Evolutionary conservation across 179 eudicot genomes (phyloP).

Genomic region (Corrigiola litoralis): DNA sequence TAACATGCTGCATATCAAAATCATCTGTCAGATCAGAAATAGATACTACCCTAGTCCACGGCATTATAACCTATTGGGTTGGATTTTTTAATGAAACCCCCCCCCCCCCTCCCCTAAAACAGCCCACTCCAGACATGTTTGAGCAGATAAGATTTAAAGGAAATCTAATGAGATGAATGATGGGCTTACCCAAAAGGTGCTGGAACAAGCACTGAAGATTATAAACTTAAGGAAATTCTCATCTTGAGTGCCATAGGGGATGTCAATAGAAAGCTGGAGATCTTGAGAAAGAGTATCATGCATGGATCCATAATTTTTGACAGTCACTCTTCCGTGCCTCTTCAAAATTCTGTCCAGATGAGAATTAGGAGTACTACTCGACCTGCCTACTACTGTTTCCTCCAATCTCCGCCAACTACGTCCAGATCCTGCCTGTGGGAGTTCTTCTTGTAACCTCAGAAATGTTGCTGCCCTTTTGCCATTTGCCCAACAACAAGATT

Average conservation of each 20-base stretch:
- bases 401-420: conserved; percentile 24
- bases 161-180: not conserved
- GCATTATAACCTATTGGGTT: not conserved
- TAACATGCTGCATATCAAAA: too few relatives aligned
- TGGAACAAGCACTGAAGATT: conserved; percentile 54
- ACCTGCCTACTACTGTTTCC: conserved; percentile 13
- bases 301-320: conserved; percentile 63
- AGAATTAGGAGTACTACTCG: conserved; percentile 20
- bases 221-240: conserved; percentile 48
- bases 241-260: conserved; percentile 37
- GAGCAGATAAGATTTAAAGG: not conserved
- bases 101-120: not conserved
- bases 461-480: conserved; percentile 58
- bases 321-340: conserved; percentile 49
- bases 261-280: conserved; percentile 37
- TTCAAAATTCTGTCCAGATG: conserved; percentile 40
- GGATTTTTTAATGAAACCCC: not conserved
- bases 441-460: conserved; percentile 46
- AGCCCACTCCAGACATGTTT: not conserved
- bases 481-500: conserved; percentile 76
- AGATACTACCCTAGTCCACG: not conserved
- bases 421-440: conserved; percentile 19
- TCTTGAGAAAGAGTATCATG: conserved; percentile 57
- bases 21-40: not conserved
- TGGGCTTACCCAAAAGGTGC: conserved; percentile 57